Evolutionary conservation across 139 green algal genomes (phyloP), one percentile per base, ranked within the genome.

Genomic region (Dunaliella primolecta): DNA sequence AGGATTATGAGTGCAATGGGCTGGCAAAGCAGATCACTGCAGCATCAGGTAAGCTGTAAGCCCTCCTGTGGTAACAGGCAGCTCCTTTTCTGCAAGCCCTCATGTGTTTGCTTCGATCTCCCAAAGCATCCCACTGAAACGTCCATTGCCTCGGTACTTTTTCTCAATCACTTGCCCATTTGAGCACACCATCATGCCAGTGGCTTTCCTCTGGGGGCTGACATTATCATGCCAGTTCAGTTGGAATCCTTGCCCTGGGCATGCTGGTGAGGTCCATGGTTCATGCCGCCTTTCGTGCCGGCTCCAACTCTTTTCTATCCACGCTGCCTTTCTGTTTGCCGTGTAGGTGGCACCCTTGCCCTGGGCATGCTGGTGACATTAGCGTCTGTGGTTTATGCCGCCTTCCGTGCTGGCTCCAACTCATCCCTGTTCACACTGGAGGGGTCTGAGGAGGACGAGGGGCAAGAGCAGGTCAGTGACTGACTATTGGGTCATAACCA

Each of bases 1-100:
- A 95, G 25, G 91, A 95, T 83, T 98, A 98, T 86, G 87, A 89
- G 71, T 99, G 97, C 95, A 99, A 99, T 90, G 90, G 93, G 36
- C 87, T 99, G 75, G 96, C 89, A 0, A 77, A 94, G 46, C 84
- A 90, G n/a, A 79, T 96, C 31, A 94, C 87, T 31, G 93, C 93
- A 0, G 94, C 95, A 1, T 94, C 89, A 1, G 86, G 85, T 88
- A 75, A 29, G 77, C 3, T 78, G 72, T 32, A 11, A n/a, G n/a
- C 57, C 24, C 21, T 24, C 57, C 24, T 21, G 21, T 74, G 57
- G 21, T n/a, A n/a, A 24, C 57, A 74, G 57, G 24, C 57, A n/a
- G 57, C 21, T n/a, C 21, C 57, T 74, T 74, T 80, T 23, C 27
- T 80, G 75, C 24, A 23, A 36, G 75, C 32, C 27, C 32, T 31